Conservation (phyloP, 176 grass and related monocot species). For the Miscanthus lutarioriparius region DNA sequence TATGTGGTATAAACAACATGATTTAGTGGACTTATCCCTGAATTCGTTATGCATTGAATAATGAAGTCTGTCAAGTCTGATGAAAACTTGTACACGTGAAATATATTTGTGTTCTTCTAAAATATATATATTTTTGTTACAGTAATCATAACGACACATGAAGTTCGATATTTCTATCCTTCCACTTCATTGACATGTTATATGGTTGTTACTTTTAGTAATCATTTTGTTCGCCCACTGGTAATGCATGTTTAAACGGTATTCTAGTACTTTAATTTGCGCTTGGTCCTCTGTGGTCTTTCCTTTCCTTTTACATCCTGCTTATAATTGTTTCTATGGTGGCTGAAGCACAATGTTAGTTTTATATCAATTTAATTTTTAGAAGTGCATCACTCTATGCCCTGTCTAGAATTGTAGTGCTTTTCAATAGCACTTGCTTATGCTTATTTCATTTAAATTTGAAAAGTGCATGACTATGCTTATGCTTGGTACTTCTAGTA, state of each 20-base stretch:
- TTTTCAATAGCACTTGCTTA: neutral
- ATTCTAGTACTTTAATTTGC: neutral
- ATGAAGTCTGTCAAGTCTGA: neutral
- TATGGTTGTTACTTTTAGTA: neutral
- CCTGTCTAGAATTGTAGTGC: neutral
- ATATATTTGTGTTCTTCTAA: neutral
- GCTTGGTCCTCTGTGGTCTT: neutral
- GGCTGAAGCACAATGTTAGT: neutral
- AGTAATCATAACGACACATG: no score
- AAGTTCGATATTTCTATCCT: conserved; percentile 1
- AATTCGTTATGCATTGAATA: conserved; percentile 4
- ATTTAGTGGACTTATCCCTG: neutral
- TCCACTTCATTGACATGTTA: neutral
- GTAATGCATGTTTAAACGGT: neutral
- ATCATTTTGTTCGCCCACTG: neutral
- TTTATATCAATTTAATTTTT: neutral
- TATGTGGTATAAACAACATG: conserved; percentile 19
- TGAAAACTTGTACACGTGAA: neutral
- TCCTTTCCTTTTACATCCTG: neutral
- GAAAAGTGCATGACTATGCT: neutral
- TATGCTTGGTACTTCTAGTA: neutral
- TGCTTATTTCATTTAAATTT: neutral
- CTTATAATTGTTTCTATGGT: neutral
- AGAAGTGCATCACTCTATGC: neutral
- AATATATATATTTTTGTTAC: neutral